phyloP scores from a whole-genome alignment of 2,329 filamentous ascomycete species.

The Fusarium gaditjirri region DNA sequence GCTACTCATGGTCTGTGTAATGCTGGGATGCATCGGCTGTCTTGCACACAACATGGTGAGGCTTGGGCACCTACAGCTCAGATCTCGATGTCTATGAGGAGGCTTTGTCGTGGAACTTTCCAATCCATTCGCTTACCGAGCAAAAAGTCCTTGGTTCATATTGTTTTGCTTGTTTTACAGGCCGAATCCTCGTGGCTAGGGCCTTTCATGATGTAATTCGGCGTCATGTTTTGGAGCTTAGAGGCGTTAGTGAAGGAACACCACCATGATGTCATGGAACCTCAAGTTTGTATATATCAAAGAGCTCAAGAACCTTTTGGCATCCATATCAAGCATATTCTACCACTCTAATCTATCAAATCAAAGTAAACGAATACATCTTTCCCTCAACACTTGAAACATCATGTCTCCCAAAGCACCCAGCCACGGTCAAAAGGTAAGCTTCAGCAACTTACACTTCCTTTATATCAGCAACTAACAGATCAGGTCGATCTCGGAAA shows the following conservation, averaged over 20 bases:
- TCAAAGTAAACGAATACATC: not conserved
- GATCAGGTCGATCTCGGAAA: conserved; percentile 58
- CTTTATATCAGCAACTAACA: conserved; percentile 6
- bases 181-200: conserved; percentile 2
- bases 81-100: conserved; percentile 24
- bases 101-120: conserved; percentile 22
- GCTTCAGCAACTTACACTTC: not conserved
- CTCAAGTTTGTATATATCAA: conserved; percentile 24
- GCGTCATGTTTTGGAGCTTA: conserved; percentile 29
- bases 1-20: not conserved
- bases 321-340: not conserved
- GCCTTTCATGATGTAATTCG: conserved; percentile 38
- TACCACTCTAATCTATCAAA: not conserved
- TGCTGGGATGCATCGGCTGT: not conserved
- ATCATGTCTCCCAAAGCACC: conserved; percentile 38
- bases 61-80: not conserved
- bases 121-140: not conserved
- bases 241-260: conserved; percentile 20
- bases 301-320: conserved; percentile 5
- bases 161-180: conserved; percentile 1
- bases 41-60: not conserved
- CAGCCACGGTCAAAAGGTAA: conserved; percentile 40
- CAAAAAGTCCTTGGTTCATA: not conserved
- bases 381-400: not conserved
- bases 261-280: conserved; percentile 35